phyloP scores from a whole-genome alignment of 2,329 filamentous ascomycete species.

The Rutstroemia sp. region DNA sequence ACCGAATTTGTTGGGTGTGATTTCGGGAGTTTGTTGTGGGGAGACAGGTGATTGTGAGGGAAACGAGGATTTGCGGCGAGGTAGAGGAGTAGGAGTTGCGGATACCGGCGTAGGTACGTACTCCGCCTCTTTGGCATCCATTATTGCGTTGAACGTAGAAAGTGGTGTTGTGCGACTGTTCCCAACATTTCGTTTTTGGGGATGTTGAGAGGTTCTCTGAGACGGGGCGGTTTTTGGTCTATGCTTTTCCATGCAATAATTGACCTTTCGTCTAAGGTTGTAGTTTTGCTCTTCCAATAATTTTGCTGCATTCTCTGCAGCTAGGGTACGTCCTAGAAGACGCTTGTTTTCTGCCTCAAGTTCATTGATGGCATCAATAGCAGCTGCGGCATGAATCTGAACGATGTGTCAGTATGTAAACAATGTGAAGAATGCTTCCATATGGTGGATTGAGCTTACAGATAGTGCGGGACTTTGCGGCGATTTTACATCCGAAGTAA shows the following conservation, averaged over 20 bases:
- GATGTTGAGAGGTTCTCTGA: not conserved
- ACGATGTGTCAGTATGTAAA: not conserved
- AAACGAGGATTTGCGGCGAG: not conserved
- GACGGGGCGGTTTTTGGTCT: conserved; percentile 17
- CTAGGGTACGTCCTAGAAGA: conserved; percentile 9
- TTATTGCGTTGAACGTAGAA: conserved; percentile 18
- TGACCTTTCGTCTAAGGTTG: conserved; percentile 17
- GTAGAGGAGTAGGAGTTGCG: not conserved
- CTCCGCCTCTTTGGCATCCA: conserved; percentile 3
- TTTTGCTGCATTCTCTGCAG: conserved; percentile 23
- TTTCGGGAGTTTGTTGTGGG: not conserved
- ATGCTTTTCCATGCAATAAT: conserved; percentile 15
- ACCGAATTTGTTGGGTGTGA: conserved; percentile 1
- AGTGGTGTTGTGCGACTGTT: conserved; percentile 10
- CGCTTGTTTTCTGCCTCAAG: conserved; percentile 8
- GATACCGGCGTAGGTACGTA: not conserved
- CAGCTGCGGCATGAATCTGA: conserved; percentile 3
- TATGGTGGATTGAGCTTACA: not conserved
- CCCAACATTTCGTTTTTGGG: not conserved
- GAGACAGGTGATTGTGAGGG: not conserved
- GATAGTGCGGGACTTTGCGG: not conserved
- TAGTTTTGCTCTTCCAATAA: conserved; percentile 19
- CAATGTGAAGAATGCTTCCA: not conserved
- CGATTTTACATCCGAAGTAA: not conserved
- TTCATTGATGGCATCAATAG: conserved; percentile 9